Evolutionary conservation across 2,329 filamentous ascomycete species (phyloP).

Genomic region (Neospermospora avenae): DNA sequence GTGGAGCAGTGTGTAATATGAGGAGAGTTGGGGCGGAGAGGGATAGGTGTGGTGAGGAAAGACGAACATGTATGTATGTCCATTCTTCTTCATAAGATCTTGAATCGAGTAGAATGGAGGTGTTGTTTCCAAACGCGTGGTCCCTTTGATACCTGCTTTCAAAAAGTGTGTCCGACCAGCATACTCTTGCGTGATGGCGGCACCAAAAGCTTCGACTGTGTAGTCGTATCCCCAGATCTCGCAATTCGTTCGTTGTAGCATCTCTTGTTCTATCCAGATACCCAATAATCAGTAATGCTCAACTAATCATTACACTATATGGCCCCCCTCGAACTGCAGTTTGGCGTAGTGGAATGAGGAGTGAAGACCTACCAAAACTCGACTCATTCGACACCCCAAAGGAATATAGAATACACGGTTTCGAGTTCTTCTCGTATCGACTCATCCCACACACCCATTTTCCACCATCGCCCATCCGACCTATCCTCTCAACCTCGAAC

Average conservation of each 20-base stretch:
- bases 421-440: constrained; percentile 32
- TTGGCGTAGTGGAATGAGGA: not conserved
- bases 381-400: constrained; percentile 40
- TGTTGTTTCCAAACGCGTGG: constrained; percentile 25
- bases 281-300: too few relatives aligned
- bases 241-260: constrained; percentile 39
- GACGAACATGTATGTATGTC: constrained; percentile 35
- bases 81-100: constrained; percentile 39
- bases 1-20: constrained; percentile 18
- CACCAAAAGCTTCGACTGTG: constrained; percentile 36
- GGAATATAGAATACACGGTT: constrained; percentile 37
- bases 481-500: constrained; percentile 39
- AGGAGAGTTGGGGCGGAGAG: constrained; percentile 18
- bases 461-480: constrained; percentile 39
- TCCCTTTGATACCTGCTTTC: constrained; percentile 34
- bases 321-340: not conserved
- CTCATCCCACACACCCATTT: constrained; percentile 42
- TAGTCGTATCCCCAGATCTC: constrained; percentile 41
- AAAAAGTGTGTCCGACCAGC: constrained; percentile 34
- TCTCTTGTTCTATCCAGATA: constrained; percentile 33
- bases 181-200: constrained; percentile 27
- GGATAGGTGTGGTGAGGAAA: not conserved
- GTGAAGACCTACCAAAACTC: constrained; percentile 30
- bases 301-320: not conserved
- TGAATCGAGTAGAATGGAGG: constrained; percentile 37